Conservation (phyloP, 805 yeast species). For the Yarrowia divulgata region DNA sequence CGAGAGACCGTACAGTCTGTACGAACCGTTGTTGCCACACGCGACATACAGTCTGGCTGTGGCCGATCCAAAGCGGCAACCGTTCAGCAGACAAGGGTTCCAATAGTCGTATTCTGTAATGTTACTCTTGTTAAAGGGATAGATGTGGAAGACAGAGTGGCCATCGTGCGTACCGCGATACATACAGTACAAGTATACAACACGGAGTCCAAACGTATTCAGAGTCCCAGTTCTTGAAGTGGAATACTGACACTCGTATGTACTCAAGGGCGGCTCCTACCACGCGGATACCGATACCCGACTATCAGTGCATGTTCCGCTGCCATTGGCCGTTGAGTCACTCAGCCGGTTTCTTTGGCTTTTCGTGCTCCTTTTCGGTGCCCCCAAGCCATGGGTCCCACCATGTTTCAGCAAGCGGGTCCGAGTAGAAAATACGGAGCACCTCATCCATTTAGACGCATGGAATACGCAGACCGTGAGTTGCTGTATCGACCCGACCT, state of each 20-base stretch:
- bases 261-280: no score
- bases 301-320: slow-evolving; percentile 24
- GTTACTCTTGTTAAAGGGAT: no score
- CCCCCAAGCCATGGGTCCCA: slow-evolving; percentile 24
- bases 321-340: slow-evolving; percentile 28
- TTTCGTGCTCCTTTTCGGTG: slow-evolving; percentile 8
- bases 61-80: background rate
- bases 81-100: slow-evolving; percentile 9
- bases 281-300: slow-evolving; percentile 6
- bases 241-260: no score
- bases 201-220: no score
- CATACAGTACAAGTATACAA: no score
- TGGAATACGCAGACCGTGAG: background rate
- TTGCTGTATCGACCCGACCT: background rate
- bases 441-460: background rate
- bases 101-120: slow-evolving; percentile 4
- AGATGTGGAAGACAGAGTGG: no score
- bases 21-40: slow-evolving; percentile 22
- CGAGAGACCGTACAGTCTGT: background rate
- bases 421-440: background rate
- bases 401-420: background rate
- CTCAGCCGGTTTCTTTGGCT: background rate
- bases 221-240: background rate
- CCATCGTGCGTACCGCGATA: no score
- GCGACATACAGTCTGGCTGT: slow-evolving; percentile 5